Conservation (phyloP, 805 yeast genomes). For the Teunomyces cretensis region DNA sequence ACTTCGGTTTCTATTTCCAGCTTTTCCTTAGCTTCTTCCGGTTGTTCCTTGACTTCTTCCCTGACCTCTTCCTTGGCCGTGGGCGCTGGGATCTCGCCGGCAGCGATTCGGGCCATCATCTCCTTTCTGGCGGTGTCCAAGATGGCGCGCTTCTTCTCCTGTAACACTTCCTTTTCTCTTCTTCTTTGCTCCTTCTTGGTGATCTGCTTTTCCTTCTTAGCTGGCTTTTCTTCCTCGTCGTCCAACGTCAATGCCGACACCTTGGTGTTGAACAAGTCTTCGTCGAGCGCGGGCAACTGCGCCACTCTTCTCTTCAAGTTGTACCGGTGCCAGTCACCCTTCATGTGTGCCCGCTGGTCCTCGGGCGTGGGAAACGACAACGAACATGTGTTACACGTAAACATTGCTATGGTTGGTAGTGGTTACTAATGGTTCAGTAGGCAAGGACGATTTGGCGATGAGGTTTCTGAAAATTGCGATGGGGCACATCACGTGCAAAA, state of each 20-base stretch:
- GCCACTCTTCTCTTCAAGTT: slow-evolving; percentile 46
- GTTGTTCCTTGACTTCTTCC: slow-evolving; percentile 17
- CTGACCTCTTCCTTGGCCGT: not conserved
- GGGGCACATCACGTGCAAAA: not conserved
- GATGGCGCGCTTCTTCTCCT: slow-evolving; percentile 48
- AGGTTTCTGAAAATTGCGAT: slow-evolving; percentile 2
- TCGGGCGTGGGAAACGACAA: slow-evolving; percentile 38
- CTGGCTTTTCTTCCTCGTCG: slow-evolving; percentile 14
- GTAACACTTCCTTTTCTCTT: slow-evolving; percentile 48
- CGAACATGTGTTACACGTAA: slow-evolving; percentile 42
- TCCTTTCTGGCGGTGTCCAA: slow-evolving; percentile 47
- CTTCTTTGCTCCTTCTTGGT: slow-evolving; percentile 52
- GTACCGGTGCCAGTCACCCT: slow-evolving; percentile 47
- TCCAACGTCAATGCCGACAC: slow-evolving; percentile 17
- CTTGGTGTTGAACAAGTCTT: slow-evolving; percentile 20
- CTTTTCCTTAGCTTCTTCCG: slow-evolving; percentile 7
- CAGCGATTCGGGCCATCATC: slow-evolving; percentile 32
- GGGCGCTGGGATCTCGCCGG: slow-evolving; percentile 21
- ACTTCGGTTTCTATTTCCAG: slow-evolving; percentile 3
- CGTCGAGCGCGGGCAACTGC: slow-evolving; percentile 25
- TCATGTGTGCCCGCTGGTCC: slow-evolving; percentile 44
- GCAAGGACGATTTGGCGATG: not conserved
- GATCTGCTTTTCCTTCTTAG: slow-evolving; percentile 28
- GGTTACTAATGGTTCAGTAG: not conserved
- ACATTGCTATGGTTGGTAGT: slow-evolving; percentile 10